phyloP scores from a whole-genome alignment of 129 eudicot genomes.

The Oenanthe sinensis region DNA sequence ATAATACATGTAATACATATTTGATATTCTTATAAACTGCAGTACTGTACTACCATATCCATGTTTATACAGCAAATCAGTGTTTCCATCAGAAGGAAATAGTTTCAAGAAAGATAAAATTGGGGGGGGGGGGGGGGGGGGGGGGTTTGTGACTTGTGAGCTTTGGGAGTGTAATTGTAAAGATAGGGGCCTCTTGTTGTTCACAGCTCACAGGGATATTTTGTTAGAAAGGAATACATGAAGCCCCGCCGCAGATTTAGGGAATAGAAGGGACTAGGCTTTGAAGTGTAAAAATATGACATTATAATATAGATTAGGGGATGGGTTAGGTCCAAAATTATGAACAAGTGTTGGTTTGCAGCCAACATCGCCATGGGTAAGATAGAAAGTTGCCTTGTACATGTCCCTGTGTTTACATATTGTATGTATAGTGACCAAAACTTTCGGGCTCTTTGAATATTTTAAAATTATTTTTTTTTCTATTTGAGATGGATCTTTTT shows the following conservation, averaged over 20 bases:
- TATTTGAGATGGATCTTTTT: too few relatives aligned
- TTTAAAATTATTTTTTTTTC: too few relatives aligned
- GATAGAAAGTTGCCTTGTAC: neutral
- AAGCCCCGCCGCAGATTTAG: slow-evolving; percentile 9
- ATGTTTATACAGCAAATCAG: neutral
- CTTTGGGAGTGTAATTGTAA: neutral
- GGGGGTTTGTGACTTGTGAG: slow-evolving; percentile 11
- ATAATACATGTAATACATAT: neutral
- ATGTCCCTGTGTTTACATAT: neutral
- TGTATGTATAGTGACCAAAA: too few relatives aligned
- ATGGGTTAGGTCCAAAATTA: neutral
- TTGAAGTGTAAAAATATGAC: neutral
- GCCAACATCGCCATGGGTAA: slow-evolving; percentile 19
- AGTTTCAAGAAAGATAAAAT: neutral
- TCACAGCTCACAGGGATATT: slow-evolving; percentile 1
- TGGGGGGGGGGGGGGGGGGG: too few relatives aligned
- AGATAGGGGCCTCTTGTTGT: slow-evolving; percentile 8
- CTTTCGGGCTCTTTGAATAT: too few relatives aligned
- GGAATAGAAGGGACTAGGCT: neutral
- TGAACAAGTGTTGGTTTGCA: slow-evolving; percentile 6
- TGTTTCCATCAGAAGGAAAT: neutral
- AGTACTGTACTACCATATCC: neutral
- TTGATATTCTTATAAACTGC: neutral
- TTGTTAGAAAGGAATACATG: neutral
- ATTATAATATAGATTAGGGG: neutral